phyloP scores from a whole-genome alignment of 1,284 basidiomycete species.

The Polyporus tsugae region DNA sequence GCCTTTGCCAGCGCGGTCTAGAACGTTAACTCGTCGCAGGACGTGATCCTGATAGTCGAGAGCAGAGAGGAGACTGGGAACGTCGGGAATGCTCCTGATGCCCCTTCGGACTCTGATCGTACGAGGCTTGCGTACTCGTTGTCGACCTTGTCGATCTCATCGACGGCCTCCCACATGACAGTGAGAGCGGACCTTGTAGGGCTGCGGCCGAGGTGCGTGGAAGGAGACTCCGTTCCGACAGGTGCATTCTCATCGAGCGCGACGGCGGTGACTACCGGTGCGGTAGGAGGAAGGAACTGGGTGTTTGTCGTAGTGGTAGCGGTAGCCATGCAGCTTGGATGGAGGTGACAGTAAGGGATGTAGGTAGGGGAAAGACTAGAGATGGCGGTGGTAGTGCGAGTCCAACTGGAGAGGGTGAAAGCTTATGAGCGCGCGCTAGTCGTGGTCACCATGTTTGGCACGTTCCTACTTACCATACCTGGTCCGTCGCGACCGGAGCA shows the following conservation, averaged over 20 bases:
- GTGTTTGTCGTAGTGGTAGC: not conserved
- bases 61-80: not conserved
- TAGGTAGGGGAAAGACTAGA: not conserved
- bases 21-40: not conserved
- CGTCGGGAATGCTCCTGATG: not conserved
- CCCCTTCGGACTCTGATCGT: not conserved
- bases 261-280: not conserved
- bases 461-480: not conserved
- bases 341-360: not conserved
- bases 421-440: conserved; percentile 1
- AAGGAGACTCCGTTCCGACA: not conserved
- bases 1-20: not conserved
- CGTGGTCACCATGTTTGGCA: not conserved
- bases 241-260: not conserved
- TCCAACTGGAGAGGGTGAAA: not conserved
- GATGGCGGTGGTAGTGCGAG: not conserved
- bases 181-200: not conserved
- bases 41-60: not conserved
- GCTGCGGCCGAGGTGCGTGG: not conserved
- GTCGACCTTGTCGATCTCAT: not conserved
- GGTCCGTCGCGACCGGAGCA: not conserved
- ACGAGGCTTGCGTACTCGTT: not conserved
- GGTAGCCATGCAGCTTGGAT: not conserved
- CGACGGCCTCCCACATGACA: not conserved
- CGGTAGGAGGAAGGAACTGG: not conserved